Percentiles rank a stretch among this genome's conserved stretches.
Evolutionary conservation across 805 yeast species (phyloP).

Genomic region (Candida boleticola): DNA sequence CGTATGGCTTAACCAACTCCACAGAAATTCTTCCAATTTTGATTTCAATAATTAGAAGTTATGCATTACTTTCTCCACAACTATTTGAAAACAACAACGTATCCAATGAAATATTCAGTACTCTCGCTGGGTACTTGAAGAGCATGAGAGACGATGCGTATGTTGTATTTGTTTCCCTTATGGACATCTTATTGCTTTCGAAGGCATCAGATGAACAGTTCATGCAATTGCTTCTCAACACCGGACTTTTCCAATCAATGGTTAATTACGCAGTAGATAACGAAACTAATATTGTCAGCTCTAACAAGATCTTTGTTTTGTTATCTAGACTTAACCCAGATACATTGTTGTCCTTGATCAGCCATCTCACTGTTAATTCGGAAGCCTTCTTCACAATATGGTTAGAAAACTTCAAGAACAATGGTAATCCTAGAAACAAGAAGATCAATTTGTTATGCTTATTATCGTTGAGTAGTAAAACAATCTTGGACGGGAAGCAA

Average conservation of each 20-base stretch:
- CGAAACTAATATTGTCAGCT: conserved; percentile 29
- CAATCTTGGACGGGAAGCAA: conserved; percentile 27
- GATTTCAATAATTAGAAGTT: conserved; percentile 61
- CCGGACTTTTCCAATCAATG: conserved; percentile 46
- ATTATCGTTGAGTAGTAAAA: conserved; percentile 35
- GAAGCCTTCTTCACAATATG: conserved; percentile 30
- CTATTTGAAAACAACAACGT: conserved; percentile 22
- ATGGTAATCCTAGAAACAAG: conserved; percentile 73
- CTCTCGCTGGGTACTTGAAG: conserved; percentile 52
- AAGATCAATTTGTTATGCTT: conserved; percentile 68
- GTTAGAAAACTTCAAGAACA: conserved; percentile 43
- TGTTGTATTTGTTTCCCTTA: conserved; percentile 49
- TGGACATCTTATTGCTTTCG: conserved; percentile 49
- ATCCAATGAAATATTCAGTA: conserved; percentile 39
- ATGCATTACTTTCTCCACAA: conserved; percentile 48
- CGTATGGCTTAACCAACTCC: conserved; percentile 60
- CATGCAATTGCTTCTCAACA: conserved; percentile 19
- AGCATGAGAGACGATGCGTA: conserved; percentile 72
- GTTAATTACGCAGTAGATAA: conserved; percentile 41
- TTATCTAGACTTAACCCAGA: conserved; percentile 35
- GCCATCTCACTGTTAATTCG: conserved; percentile 24
- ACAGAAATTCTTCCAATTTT: conserved; percentile 73
- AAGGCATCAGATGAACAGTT: conserved; percentile 19
- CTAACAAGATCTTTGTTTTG: conserved; percentile 36
- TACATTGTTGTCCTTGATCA: conserved; percentile 33